phyloP scores from a whole-genome alignment of 1,139 yeast species.

The Pichia sp. region DNA sequence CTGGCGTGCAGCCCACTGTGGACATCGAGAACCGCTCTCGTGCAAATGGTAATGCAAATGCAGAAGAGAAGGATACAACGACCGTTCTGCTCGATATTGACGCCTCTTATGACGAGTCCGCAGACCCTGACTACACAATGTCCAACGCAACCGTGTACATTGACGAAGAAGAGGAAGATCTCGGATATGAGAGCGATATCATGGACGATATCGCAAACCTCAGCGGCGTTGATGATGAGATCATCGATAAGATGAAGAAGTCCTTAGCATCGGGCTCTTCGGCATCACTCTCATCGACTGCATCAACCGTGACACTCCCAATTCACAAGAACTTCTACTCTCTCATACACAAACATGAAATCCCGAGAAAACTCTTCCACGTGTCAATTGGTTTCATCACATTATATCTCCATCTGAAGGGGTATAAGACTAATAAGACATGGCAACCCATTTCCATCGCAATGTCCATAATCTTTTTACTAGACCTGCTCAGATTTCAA shows the following conservation, averaged over 20 bases:
- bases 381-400: conserved; percentile 83
- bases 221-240: too few relatives aligned
- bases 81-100: conserved; percentile 8
- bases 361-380: conserved; percentile 82
- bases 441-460: conserved; percentile 51
- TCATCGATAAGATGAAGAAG: conserved; percentile 9
- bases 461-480: conserved; percentile 47
- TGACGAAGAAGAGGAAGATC: conserved; percentile 2
- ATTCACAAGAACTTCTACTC: conserved; percentile 22
- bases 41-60: too few relatives aligned
- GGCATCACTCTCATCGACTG: not conserved
- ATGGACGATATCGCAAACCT: too few relatives aligned
- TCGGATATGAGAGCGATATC: not conserved
- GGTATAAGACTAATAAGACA: conserved; percentile 48
- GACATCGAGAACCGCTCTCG: too few relatives aligned
- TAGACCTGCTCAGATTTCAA: conserved; percentile 65
- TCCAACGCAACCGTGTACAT: conserved; percentile 4
- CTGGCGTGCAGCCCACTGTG: too few relatives aligned
- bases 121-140: conserved; percentile 21
- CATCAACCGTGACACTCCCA: conserved; percentile 3
- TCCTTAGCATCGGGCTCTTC: not conserved
- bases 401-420: conserved; percentile 60
- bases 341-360: conserved; percentile 56
- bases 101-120: conserved; percentile 20
- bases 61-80: too few relatives aligned